Evolutionary conservation across 768 basidiomycete species (phyloP), one percentile per base, ranked within the genome.

Genomic region (Naganishia randhawae): DNA sequence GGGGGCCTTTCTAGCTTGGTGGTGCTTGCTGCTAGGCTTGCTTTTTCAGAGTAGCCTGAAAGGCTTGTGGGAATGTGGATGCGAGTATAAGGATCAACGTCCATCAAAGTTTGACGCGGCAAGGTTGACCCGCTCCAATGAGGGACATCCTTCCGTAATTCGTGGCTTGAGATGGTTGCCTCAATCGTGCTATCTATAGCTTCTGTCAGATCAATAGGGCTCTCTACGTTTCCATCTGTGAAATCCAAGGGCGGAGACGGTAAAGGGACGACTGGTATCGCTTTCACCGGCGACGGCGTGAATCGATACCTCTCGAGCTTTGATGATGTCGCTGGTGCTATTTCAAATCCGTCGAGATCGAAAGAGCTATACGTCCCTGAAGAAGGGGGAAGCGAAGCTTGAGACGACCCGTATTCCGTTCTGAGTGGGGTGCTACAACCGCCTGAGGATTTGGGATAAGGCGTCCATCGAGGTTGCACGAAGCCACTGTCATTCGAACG

Each of bases 341-440:
- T 61, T 25, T 61, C 57, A 39, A 61, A 61, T 29, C 57, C 57
- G 14, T 61, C 57, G 37, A 61, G 22, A 25, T 61, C 57, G 3
- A 61, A 39, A 61, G 35, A 25, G 35, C 35, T 35, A 25, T 39
- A 39, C 2, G 39, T 33, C 9, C 54, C 57, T n/a, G 37, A 61
- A 2, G 57, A 41, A 11, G 57, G 22, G 13, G 39, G 57, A 5
- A 41, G 11, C 3, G 57, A 25, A 14, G 27, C 22, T 29, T 61
- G 57, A 41, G 57, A 22, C 4, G 22, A 42, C 10, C 41, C 57
- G 57, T 61, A 41, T 19, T 61, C 57, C 39, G 57, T 61, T 42
- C 57, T 5, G 11, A 61, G 57, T 10, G 37, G 39, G 25, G 57
- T 42, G 13, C 11, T 29, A 39, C 14, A 25, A 39, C 39, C 29